phyloP scores from a whole-genome alignment of 306 rosid species.

The Malus asiatica region DNA sequence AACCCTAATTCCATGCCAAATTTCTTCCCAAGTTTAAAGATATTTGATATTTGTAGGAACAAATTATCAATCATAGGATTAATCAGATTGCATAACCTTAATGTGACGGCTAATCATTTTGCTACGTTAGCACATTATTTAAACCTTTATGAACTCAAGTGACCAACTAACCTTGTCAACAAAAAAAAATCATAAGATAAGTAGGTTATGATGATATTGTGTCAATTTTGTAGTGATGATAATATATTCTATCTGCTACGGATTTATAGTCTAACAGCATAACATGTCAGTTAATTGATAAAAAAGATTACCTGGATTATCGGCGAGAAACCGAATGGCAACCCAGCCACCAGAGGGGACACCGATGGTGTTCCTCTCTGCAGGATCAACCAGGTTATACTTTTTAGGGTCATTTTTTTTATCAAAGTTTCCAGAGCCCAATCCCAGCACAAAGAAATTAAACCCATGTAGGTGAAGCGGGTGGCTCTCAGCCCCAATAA shows the following conservation, averaged over 20 bases:
- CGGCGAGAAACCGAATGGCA: constrained; percentile 57
- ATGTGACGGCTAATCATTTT: too few species aligned
- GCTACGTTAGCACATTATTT: too few species aligned
- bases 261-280: neutral
- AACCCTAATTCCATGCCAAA: neutral
- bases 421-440: constrained; percentile 59
- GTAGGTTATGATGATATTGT: neutral
- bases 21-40: neutral
- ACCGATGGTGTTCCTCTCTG: constrained; percentile 62
- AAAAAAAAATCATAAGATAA: neutral
- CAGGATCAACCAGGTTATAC: constrained; percentile 62
- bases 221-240: neutral
- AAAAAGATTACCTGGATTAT: constrained; percentile 46
- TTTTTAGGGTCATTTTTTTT: constrained; percentile 47
- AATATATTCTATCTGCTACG: neutral
- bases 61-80: too few species aligned
- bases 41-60: too few species aligned
- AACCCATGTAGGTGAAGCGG: constrained; percentile 81
- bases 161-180: neutral
- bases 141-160: neutral
- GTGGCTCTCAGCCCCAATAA: constrained; percentile 65
- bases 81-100: too few species aligned
- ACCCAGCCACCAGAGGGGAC: constrained; percentile 77
- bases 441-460: constrained; percentile 65
- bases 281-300: too few species aligned